phyloP scores from a whole-genome alignment of 2,329 filamentous ascomycete species.

The Tolypocladium endophyticum region DNA sequence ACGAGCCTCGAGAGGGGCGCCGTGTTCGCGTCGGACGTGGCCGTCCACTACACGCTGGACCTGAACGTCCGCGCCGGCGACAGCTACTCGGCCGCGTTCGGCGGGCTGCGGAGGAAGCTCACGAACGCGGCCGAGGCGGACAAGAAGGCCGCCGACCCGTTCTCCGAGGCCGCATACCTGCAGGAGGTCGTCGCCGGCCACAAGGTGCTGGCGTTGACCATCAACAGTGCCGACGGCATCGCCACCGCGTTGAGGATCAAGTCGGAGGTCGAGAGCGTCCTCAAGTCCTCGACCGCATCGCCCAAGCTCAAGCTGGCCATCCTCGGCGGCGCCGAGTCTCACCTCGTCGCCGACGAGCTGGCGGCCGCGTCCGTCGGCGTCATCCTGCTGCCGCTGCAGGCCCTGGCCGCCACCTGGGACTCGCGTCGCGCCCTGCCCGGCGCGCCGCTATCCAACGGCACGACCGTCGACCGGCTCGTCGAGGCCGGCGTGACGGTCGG shows the following conservation, averaged over 20 bases:
- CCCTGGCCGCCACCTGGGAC: slow-evolving; percentile 47
- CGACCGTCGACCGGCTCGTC: slow-evolving; percentile 45
- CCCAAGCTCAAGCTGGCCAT: slow-evolving; percentile 42
- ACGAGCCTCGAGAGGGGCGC: slow-evolving; percentile 36
- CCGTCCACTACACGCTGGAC: slow-evolving; percentile 49
- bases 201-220: slow-evolving; percentile 44
- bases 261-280: slow-evolving; percentile 36
- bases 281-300: slow-evolving; percentile 7
- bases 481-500: slow-evolving; percentile 48
- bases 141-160: slow-evolving; percentile 26
- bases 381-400: slow-evolving; percentile 48
- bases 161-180: slow-evolving; percentile 39
- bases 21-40: slow-evolving; percentile 42
- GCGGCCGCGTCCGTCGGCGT: slow-evolving; percentile 46
- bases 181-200: slow-evolving; percentile 42
- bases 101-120: slow-evolving; percentile 40
- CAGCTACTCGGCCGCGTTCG: slow-evolving; percentile 45
- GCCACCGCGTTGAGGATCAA: slow-evolving; percentile 50
- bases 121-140: slow-evolving; percentile 34
- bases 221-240: slow-evolving; percentile 54
- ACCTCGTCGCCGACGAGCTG: slow-evolving; percentile 47
- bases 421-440: slow-evolving; percentile 51
- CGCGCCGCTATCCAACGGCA: slow-evolving; percentile 56
- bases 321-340: slow-evolving; percentile 52
- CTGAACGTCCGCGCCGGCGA: slow-evolving; percentile 25